Evolutionary conservation across 2,329 filamentous ascomycete species (phyloP).

Genomic region (Colletotrichum costaricense): DNA sequence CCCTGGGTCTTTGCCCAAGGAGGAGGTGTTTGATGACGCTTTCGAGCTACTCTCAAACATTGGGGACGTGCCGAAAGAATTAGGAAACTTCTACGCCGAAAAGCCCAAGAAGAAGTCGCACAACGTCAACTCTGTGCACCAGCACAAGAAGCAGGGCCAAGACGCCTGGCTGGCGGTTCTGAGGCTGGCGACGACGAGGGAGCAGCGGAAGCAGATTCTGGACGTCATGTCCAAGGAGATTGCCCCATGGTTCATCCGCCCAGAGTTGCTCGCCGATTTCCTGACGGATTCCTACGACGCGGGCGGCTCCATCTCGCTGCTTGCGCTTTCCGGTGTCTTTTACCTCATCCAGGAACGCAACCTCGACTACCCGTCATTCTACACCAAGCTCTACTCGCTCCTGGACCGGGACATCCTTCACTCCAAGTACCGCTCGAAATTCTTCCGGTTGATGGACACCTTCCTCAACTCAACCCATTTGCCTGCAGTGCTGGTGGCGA

Average conservation of each 20-base stretch:
- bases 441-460: constrained; percentile 91
- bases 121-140: constrained; percentile 70
- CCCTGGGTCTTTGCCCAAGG: constrained; percentile 38
- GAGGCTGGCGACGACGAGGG: constrained; percentile 71
- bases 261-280: constrained; percentile 94
- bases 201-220: constrained; percentile 84
- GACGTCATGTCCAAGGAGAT: constrained; percentile 81
- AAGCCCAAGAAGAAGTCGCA: constrained; percentile 76
- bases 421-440: constrained; percentile 92
- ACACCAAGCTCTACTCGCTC: constrained; percentile 91
- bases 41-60: constrained; percentile 74
- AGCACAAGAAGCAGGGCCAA: constrained; percentile 84
- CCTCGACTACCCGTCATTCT: constrained; percentile 95
- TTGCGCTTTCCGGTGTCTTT: constrained; percentile 93
- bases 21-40: constrained; percentile 64
- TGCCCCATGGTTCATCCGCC: constrained; percentile 88
- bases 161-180: constrained; percentile 88
- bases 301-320: constrained; percentile 86
- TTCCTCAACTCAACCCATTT: constrained; percentile 94
- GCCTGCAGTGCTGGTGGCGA: constrained; percentile 89
- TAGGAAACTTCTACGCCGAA: constrained; percentile 76
- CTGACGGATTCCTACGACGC: constrained; percentile 92
- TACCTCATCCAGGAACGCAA: constrained; percentile 95
- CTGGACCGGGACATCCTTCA: constrained; percentile 88
- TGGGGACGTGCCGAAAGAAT: constrained; percentile 77